Evolutionary conservation across 495 filamentous ascomycete genomes (phyloP).

Genomic region (Aspergillus hancockii): DNA sequence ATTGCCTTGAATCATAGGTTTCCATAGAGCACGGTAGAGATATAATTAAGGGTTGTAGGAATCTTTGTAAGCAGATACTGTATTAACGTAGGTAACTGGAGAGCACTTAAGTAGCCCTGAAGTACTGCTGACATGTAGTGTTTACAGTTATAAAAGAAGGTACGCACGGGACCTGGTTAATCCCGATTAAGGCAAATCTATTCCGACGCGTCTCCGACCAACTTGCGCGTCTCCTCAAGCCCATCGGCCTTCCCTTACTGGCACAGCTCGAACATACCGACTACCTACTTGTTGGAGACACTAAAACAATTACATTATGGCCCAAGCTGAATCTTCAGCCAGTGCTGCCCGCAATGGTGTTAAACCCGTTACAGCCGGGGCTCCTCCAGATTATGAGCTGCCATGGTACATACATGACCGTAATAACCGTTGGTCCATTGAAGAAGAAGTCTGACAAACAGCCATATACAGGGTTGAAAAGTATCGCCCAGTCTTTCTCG

Average conservation of each 20-base stretch:
- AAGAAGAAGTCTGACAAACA: slow-evolving; percentile 4
- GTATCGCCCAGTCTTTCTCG: slow-evolving; percentile 89
- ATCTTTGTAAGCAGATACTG: background rate
- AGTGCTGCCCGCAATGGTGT: slow-evolving; percentile 67
- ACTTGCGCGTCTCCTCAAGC: slow-evolving; percentile 22
- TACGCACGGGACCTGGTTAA: background rate
- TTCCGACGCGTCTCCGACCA: slow-evolving; percentile 17
- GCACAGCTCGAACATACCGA: background rate
- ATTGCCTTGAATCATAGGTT: background rate
- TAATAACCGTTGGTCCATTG: background rate
- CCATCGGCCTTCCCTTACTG: slow-evolving; percentile 10
- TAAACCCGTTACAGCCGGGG: slow-evolving; percentile 61
- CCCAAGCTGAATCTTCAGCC: slow-evolving; percentile 74
- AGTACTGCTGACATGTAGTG: too few species aligned
- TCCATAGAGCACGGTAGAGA: too few species aligned
- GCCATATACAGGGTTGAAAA: slow-evolving; percentile 83
- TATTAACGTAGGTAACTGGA: too few species aligned
- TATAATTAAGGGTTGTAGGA: background rate
- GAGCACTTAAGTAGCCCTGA: background rate
- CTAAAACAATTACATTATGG: slow-evolving; percentile 32
- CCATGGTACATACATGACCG: slow-evolving; percentile 71
- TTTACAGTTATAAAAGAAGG: too few species aligned
- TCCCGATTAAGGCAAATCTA: slow-evolving; percentile 13
- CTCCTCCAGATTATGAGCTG: slow-evolving; percentile 74
- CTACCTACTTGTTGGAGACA: background rate